phyloP scores from a whole-genome alignment of 495 filamentous ascomycete species.

The Darksidea phi region DNA sequence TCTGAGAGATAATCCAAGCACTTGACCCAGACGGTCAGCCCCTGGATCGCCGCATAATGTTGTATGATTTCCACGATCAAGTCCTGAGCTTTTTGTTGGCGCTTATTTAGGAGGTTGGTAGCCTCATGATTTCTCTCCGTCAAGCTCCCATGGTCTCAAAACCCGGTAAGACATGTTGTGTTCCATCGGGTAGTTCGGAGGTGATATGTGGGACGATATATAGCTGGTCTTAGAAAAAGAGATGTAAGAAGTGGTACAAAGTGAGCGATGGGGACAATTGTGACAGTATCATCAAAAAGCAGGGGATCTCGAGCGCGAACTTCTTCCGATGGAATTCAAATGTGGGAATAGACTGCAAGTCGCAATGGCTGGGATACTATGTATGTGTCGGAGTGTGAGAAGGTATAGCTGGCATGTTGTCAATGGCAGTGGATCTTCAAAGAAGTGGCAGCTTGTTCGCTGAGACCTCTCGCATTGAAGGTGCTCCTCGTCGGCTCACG shows the following conservation, averaged over 20 bases:
- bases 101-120: no score
- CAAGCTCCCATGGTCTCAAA: no score
- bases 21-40: no score
- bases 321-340: conserved; percentile 2
- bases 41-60: no score
- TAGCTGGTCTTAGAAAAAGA: no score
- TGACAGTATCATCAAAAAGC: conserved; percentile 4
- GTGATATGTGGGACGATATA: no score
- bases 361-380: conserved; percentile 4
- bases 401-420: not conserved
- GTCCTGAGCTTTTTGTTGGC: no score
- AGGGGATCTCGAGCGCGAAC: conserved; percentile 2
- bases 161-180: no score
- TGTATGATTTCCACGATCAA: no score
- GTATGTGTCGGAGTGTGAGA: conserved; percentile 3
- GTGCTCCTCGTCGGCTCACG: conserved; percentile 2
- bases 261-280: conserved; percentile 4
- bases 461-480: not conserved
- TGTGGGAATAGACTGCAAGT: conserved; percentile 2
- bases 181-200: no score
- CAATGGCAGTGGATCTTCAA: not conserved
- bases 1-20: no score
- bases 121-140: no score
- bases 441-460: not conserved
- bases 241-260: conserved; percentile 3